These are phyloP conservation scores for Carex kokanica DNA, from an alignment of 176 grass and related monocot genomes.

Conservation along the genomic window DNA sequence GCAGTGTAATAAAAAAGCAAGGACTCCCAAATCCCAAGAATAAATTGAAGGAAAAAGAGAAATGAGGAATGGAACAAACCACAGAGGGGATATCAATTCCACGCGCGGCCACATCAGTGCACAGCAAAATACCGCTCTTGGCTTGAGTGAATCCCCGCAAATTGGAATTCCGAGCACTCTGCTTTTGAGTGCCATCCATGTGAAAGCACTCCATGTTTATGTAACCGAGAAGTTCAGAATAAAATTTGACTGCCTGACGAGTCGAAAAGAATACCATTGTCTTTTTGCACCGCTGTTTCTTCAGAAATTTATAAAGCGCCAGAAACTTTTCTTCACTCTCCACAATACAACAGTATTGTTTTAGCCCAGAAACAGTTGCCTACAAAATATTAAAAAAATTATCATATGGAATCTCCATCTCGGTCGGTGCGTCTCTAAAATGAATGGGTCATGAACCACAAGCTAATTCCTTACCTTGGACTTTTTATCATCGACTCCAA, in stretches of 20 bases:
- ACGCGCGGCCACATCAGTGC: slow-evolving; percentile 45
- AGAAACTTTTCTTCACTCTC: slow-evolving; percentile 39
- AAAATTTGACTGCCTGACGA: slow-evolving; percentile 36
- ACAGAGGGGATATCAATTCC: slow-evolving; percentile 47
- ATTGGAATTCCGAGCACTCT: slow-evolving; percentile 35
- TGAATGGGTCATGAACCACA: neutral
- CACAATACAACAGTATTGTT: slow-evolving; percentile 41
- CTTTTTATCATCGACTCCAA: slow-evolving; percentile 41
- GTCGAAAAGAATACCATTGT: slow-evolving; percentile 49
- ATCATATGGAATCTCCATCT: neutral
- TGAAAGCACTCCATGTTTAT: slow-evolving; percentile 40
- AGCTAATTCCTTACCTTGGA: slow-evolving; percentile 30
- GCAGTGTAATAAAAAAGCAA: neutral
- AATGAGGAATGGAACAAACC: slow-evolving; percentile 17
- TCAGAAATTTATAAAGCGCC: slow-evolving; percentile 41
- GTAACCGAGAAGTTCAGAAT: slow-evolving; percentile 39
- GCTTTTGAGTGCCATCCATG: slow-evolving; percentile 49
- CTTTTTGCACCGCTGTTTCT: slow-evolving; percentile 40
- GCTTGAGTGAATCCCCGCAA: slow-evolving; percentile 41
- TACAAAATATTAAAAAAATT: neutral
- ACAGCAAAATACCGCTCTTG: slow-evolving; percentile 40
- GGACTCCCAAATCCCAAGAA: neutral
- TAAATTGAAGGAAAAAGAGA: neutral
- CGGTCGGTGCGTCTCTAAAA: too few relatives aligned
- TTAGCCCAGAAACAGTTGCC: slow-evolving; percentile 45